phyloP scores from a whole-genome alignment of 2,329 filamentous ascomycete species.

The Dactylellina haptotyla region DNA sequence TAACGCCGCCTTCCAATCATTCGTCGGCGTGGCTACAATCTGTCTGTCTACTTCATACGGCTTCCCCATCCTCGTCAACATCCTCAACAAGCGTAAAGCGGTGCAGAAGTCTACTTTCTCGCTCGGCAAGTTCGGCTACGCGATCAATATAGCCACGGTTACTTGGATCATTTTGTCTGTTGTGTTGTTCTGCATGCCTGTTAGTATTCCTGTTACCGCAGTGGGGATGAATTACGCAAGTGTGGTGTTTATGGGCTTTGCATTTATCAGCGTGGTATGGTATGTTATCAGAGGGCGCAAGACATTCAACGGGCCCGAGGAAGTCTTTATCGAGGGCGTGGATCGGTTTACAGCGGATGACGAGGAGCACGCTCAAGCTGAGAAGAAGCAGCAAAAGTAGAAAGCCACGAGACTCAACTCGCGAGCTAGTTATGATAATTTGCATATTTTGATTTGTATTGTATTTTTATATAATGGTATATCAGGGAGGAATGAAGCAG shows the following conservation, averaged over 20 bases:
- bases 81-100: slow-evolving; percentile 73
- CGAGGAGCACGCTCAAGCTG: neutral
- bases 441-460: too few species aligned
- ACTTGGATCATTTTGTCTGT: slow-evolving; percentile 76
- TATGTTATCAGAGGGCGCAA: slow-evolving; percentile 72
- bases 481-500: neutral
- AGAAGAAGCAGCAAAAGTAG: slow-evolving; percentile 5
- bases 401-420: neutral
- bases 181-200: slow-evolving; percentile 80
- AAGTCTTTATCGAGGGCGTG: slow-evolving; percentile 39
- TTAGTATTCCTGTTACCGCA: slow-evolving; percentile 69
- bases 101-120: slow-evolving; percentile 75
- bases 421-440: too few species aligned
- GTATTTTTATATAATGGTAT: too few species aligned
- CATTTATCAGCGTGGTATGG: slow-evolving; percentile 70
- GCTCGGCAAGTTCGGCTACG: slow-evolving; percentile 74
- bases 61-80: slow-evolving; percentile 76
- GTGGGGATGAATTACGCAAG: slow-evolving; percentile 74
- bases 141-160: slow-evolving; percentile 75
- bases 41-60: slow-evolving; percentile 80
- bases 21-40: slow-evolving; percentile 82
- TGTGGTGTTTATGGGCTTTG: slow-evolving; percentile 73
- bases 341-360: slow-evolving; percentile 9
- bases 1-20: slow-evolving; percentile 78
- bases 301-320: slow-evolving; percentile 71